Percentiles rank a stretch among this genome's conserved stretches.
Evolutionary conservation across 495 filamentous ascomycete species (phyloP).

Genomic region (Tricharina praecox): DNA sequence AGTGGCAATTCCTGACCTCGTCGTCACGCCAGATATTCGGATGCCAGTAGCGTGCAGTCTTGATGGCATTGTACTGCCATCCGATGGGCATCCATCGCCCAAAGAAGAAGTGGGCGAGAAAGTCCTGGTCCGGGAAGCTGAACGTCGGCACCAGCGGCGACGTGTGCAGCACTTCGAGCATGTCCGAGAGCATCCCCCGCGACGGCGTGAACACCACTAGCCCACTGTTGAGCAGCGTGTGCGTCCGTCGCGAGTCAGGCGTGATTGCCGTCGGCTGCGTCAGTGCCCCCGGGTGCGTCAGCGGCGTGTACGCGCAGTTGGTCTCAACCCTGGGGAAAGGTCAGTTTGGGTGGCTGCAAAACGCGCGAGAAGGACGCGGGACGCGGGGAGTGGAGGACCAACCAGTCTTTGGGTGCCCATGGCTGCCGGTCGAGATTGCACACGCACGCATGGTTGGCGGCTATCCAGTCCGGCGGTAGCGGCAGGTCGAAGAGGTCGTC

Average conservation of each 20-base stretch:
- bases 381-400: background rate
- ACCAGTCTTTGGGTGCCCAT: conserved; percentile 36
- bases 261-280: conserved; percentile 20
- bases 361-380: too few relatives aligned
- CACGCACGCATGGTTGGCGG: conserved; percentile 36
- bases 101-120: conserved; percentile 34
- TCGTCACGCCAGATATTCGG: conserved; percentile 37
- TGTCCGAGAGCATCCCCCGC: conserved; percentile 26
- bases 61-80: conserved; percentile 40
- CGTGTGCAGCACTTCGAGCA: conserved; percentile 29
- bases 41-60: conserved; percentile 38
- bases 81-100: conserved; percentile 30
- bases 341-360: background rate
- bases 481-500: conserved; percentile 31
- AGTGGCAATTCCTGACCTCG: conserved; percentile 35
- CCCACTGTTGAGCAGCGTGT: conserved; percentile 30
- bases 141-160: conserved; percentile 27
- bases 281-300: conserved; percentile 27
- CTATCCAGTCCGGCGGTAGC: conserved; percentile 30
- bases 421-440: conserved; percentile 35
- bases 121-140: conserved; percentile 40
- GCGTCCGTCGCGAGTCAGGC: too few relatives aligned
- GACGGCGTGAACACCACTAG: conserved; percentile 30
- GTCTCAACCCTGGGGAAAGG: conserved; percentile 16
- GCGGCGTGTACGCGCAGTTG: conserved; percentile 36